Conservation (phyloP, 2,329 filamentous ascomycete genomes). For the Aspergillus fijiensis region DNA sequence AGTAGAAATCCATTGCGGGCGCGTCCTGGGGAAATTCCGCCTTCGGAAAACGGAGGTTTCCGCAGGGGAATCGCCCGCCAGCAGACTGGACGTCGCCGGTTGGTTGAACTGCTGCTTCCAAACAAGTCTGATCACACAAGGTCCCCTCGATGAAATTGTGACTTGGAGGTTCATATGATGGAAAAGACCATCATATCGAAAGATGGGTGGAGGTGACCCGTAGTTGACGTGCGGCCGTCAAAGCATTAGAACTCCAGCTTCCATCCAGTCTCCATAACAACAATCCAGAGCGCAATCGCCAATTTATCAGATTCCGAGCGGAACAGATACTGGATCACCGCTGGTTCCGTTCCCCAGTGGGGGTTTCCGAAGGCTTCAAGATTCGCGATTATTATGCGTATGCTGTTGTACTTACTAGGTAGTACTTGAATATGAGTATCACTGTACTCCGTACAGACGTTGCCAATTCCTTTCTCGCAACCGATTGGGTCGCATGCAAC, state of each 20-base stretch:
- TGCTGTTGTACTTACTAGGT: neutral
- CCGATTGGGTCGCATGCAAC: neutral
- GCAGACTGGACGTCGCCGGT: neutral
- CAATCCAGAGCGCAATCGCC: neutral
- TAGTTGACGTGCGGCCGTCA: neutral
- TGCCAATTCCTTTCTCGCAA: neutral
- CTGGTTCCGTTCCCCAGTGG: neutral
- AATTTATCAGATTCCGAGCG: neutral
- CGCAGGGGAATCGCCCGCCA: neutral
- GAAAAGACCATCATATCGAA: neutral
- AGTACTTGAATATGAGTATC: no score
- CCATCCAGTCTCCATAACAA: neutral
- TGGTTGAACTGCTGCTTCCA: neutral
- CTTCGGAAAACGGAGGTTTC: constrained; percentile 12
- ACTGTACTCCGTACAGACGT: no score
- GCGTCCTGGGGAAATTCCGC: neutral
- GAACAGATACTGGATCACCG: neutral
- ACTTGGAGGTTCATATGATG: neutral
- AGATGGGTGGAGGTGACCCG: neutral
- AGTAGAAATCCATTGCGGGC: neutral
- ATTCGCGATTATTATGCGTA: no score
- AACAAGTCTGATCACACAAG: neutral
- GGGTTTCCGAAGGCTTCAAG: neutral
- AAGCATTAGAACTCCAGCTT: neutral
- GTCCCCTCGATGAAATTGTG: neutral